Evolutionary conservation across 176 grass and related monocot genomes (phyloP).

Genomic region (Avena insularis): DNA sequence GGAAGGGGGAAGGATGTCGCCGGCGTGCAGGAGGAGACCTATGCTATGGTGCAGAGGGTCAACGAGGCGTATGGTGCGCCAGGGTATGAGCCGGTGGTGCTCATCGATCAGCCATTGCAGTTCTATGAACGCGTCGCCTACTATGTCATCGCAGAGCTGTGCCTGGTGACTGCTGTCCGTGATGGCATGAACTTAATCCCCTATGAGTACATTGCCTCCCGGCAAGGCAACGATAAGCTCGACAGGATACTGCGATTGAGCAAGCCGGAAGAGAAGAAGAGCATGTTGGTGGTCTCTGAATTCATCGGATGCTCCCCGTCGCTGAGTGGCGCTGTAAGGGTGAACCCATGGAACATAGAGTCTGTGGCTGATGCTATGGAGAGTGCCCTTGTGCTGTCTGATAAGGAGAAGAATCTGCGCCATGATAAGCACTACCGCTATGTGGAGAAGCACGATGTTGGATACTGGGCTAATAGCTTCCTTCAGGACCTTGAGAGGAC

Average conservation of each 20-base stretch:
- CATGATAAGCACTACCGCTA: slow-evolving; percentile 92
- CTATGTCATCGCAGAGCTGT: slow-evolving; percentile 83
- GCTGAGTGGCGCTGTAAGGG: slow-evolving; percentile 78
- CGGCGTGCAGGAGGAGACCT: slow-evolving; percentile 79
- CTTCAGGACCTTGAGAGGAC: slow-evolving; percentile 75
- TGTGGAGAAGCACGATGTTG: slow-evolving; percentile 77
- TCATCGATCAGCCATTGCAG: slow-evolving; percentile 78
- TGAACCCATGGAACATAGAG: slow-evolving; percentile 97
- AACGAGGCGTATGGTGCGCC: slow-evolving; percentile 67
- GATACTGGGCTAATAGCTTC: slow-evolving; percentile 86
- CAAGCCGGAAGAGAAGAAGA: slow-evolving; percentile 64
- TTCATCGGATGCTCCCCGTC: slow-evolving; percentile 95
- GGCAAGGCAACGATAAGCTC: slow-evolving; percentile 70
- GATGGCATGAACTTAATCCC: slow-evolving; percentile 99
- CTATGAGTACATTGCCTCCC: slow-evolving; percentile 82
- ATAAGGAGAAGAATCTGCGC: slow-evolving; percentile 79
- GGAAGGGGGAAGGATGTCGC: slow-evolving; percentile 78
- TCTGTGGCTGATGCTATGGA: slow-evolving; percentile 87
- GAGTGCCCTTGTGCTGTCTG: slow-evolving; percentile 64
- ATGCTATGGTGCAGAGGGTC: slow-evolving; percentile 66
- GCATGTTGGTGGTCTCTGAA: slow-evolving; percentile 91
- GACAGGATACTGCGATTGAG: slow-evolving; percentile 58
- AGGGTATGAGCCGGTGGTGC: slow-evolving; percentile 73
- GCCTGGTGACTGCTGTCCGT: slow-evolving; percentile 85
- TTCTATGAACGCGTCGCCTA: slow-evolving; percentile 87